A percentile compares a stretch with the other conserved stretches of the same genome.
phyloP scores from a whole-genome alignment of 2,329 filamentous ascomycete species.

The Aspergillus flavus region DNA sequence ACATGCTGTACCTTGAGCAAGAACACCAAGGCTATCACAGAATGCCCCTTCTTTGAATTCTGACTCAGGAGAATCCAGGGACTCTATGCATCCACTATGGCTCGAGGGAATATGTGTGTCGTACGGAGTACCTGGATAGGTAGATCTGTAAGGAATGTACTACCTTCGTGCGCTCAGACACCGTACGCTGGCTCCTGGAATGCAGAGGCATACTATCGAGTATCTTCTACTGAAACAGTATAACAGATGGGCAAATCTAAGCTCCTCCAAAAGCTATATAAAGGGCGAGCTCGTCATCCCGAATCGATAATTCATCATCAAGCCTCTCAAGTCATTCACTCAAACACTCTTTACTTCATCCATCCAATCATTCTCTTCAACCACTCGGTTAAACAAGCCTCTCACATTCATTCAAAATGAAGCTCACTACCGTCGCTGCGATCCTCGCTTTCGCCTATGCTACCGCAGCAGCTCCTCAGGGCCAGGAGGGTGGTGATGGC shows the following conservation, averaged over 20 bases:
- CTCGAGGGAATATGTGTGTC: no score
- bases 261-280: not conserved
- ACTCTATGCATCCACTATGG: not conserved
- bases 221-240: not conserved
- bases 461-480: not conserved
- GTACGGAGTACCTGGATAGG: no score
- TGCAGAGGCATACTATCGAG: not conserved
- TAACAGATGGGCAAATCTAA: not conserved
- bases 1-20: no score
- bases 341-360: not conserved
- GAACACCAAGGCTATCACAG: not conserved
- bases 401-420: not conserved
- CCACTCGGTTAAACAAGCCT: not conserved
- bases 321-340: not conserved
- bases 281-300: not conserved
- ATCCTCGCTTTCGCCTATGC: not conserved
- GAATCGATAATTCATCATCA: not conserved
- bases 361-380: not conserved
- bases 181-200: not conserved
- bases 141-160: not conserved
- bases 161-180: not conserved
- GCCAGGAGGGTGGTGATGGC: not conserved
- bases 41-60: not conserved
- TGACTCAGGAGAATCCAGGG: not conserved
- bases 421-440: not conserved